phyloP scores from a whole-genome alignment of 306 rosid genomes.

The Pyrus bretschneideri region DNA sequence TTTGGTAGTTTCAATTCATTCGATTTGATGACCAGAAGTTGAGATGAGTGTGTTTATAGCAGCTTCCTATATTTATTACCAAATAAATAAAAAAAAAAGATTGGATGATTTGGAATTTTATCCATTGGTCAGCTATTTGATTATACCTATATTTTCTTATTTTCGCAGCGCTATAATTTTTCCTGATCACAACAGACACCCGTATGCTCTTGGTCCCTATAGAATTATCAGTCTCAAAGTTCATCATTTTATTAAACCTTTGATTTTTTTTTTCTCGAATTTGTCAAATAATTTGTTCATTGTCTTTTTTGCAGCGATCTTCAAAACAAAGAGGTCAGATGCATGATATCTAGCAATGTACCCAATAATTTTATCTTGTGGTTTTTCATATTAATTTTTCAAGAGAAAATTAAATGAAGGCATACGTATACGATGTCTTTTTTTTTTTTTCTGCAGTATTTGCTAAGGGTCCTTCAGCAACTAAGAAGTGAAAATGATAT shows the following conservation, averaged over 20 bases:
- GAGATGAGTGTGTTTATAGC: too few relatives aligned
- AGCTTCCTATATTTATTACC: not conserved
- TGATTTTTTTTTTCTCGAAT: not conserved
- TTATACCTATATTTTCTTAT: conserved; percentile 1
- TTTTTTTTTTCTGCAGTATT: conserved; percentile 26
- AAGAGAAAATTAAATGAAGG: not conserved
- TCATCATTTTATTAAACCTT: not conserved
- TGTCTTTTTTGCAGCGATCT: conserved; percentile 40
- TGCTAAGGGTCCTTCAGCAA: conserved; percentile 36
- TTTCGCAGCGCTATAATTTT: conserved; percentile 45
- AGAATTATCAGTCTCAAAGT: not conserved
- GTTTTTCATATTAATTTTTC: not conserved
- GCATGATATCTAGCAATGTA: conserved; percentile 5
- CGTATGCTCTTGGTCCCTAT: conserved; percentile 20
- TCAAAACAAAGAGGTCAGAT: conserved; percentile 72
- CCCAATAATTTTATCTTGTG: conserved; percentile 1
- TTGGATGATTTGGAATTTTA: not conserved
- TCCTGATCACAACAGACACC: conserved; percentile 36
- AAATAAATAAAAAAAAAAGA: too few relatives aligned
- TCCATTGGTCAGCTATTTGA: not conserved
- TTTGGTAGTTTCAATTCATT: too few relatives aligned
- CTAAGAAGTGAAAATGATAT: conserved; percentile 42
- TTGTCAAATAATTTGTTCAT: not conserved
- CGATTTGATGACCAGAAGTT: too few relatives aligned
- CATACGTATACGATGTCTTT: not conserved